Evolutionary conservation across 2,329 filamentous ascomycete genomes (phyloP).

Genomic region (Ophiostoma himal-ulmi): DNA sequence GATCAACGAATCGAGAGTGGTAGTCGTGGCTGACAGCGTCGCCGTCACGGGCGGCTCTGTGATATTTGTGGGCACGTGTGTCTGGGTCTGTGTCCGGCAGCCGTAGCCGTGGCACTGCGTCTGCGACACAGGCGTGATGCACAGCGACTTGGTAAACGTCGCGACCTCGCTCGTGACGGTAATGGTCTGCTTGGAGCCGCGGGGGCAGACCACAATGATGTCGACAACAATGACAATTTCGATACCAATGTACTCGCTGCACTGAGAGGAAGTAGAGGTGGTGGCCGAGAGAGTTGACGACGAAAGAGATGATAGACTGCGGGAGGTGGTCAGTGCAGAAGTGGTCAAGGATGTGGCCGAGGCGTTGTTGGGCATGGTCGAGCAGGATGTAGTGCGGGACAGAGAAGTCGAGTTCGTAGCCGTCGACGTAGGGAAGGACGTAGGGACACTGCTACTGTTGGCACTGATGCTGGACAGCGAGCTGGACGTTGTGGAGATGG

Average conservation of each 20-base stretch:
- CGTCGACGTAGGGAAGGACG: background rate
- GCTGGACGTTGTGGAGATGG: conserved; percentile 6
- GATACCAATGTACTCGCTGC: conserved; percentile 19
- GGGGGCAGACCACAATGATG: conserved; percentile 21
- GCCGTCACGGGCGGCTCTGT: background rate
- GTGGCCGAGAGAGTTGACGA: background rate
- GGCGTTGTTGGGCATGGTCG: background rate
- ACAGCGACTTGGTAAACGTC: conserved; percentile 20
- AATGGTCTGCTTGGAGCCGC: conserved; percentile 7
- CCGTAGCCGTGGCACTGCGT: conserved; percentile 20
- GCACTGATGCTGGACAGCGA: background rate
- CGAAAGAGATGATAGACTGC: background rate
- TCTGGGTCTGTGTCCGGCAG: conserved; percentile 6
- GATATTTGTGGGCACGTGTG: background rate
- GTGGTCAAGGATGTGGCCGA: background rate
- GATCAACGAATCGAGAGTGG: background rate
- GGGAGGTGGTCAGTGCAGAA: background rate
- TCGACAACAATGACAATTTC: conserved; percentile 23
- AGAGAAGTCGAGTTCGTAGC: background rate
- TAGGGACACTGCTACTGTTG: background rate
- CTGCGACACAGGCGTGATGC: conserved; percentile 9
- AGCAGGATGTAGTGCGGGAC: background rate
- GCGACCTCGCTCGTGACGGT: conserved; percentile 19
- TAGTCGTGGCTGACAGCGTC: background rate
- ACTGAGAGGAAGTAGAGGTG: conserved; percentile 1